phyloP scores from a whole-genome alignment of 1,139 yeast genomes.

The Arxiozyma telluris region DNA sequence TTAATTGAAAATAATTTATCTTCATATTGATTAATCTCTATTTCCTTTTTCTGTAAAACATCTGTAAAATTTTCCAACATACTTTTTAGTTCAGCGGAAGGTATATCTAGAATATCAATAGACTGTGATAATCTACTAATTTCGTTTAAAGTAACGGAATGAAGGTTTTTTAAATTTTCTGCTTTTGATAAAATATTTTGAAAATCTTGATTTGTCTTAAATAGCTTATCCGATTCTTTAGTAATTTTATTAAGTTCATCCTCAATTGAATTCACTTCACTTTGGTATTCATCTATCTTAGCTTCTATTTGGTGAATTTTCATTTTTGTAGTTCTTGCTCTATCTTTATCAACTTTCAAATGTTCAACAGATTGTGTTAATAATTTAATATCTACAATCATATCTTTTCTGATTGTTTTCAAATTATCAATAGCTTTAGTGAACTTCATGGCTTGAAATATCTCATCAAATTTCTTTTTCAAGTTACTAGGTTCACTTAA shows the following conservation, averaged over 20 bases:
- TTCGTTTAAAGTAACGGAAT: constrained; percentile 39
- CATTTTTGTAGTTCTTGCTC: constrained; percentile 53
- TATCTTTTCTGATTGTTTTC: constrained; percentile 67
- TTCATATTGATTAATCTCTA: constrained; percentile 23
- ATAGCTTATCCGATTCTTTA: constrained; percentile 51
- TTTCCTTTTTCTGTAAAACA: constrained; percentile 35
- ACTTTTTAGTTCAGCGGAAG: constrained; percentile 43
- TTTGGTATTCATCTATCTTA: constrained; percentile 39
- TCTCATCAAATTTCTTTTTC: constrained; percentile 91
- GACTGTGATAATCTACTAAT: constrained; percentile 40
- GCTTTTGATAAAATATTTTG: constrained; percentile 60
- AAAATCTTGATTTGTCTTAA: constrained; percentile 72
- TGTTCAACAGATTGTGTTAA: constrained; percentile 73
- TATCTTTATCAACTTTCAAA: constrained; percentile 58
- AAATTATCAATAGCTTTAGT: constrained; percentile 82
- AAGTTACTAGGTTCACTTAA: constrained; percentile 80
- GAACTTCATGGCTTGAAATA: constrained; percentile 88
- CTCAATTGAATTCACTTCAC: constrained; percentile 45
- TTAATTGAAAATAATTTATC: constrained; percentile 16
- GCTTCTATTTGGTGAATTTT: constrained; percentile 39
- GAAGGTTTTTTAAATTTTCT: constrained; percentile 48
- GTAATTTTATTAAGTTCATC: constrained; percentile 45
- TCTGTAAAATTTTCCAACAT: constrained; percentile 48
- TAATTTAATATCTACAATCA: constrained; percentile 63
- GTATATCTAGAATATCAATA: constrained; percentile 38